A percentile compares a stretch with the other conserved stretches of the same genome.
phyloP scores from a whole-genome alignment of 371 early-diverging fungal species.

The Syncephalastrum sp. region DNA sequence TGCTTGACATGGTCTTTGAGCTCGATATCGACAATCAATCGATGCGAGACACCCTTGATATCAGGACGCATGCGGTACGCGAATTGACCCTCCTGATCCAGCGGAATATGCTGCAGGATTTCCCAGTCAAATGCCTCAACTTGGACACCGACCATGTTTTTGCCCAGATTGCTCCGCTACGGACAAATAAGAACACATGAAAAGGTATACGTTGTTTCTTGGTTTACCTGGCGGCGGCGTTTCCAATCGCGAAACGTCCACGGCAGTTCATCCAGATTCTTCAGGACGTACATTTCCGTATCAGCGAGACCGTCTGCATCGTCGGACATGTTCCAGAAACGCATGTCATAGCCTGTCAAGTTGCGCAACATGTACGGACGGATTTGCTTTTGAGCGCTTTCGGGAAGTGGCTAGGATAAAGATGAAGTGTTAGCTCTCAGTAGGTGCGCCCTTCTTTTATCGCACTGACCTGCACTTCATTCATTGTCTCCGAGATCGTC shows the following conservation, averaged over 20 bases:
- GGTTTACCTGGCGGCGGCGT: conserved; percentile 61
- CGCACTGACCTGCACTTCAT: conserved; percentile 21
- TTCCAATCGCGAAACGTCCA: conserved; percentile 90
- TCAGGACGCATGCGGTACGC: conserved; percentile 65
- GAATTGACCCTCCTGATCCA: conserved; percentile 74
- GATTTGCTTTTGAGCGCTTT: conserved; percentile 32
- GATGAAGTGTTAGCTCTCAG: neutral
- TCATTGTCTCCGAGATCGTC: conserved; percentile 35
- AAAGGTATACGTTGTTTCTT: neutral
- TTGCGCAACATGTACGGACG: conserved; percentile 76
- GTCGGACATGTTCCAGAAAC: conserved; percentile 75
- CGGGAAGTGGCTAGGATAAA: conserved; percentile 24
- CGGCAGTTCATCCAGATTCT: conserved; percentile 58
- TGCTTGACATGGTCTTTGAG: conserved; percentile 73
- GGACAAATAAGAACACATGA: neutral
- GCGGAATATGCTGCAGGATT: conserved; percentile 61
- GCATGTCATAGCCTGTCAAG: conserved; percentile 72
- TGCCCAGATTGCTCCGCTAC: conserved; percentile 25
- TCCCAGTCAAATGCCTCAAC: conserved; percentile 74
- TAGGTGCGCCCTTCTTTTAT: neutral
- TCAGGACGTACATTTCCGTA: conserved; percentile 44
- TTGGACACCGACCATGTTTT: conserved; percentile 70
- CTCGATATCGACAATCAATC: conserved; percentile 73
- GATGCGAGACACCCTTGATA: conserved; percentile 61
- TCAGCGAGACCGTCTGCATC: conserved; percentile 37